Evolutionary conservation across 2,329 filamentous ascomycete genomes (phyloP).

Genomic region (Erysiphe pulchra): DNA sequence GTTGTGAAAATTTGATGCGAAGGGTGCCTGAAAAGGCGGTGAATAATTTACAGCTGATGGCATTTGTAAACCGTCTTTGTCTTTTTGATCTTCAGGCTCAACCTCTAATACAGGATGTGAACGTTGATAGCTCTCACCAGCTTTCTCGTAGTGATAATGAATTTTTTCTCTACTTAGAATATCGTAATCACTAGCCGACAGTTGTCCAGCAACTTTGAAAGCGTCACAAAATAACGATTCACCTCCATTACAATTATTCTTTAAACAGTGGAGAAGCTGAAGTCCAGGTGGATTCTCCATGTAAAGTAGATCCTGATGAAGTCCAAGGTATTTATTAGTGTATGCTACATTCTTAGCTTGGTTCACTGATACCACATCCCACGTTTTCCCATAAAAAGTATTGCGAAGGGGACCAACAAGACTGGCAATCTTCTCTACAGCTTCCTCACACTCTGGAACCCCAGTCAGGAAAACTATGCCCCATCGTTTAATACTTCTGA

Average conservation of each 20-base stretch:
- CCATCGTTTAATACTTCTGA: constrained; percentile 34
- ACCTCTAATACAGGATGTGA: constrained; percentile 27
- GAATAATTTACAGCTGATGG: constrained; percentile 33
- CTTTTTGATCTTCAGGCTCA: neutral
- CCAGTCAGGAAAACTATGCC: constrained; percentile 56
- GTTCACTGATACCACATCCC: constrained; percentile 65
- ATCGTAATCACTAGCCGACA: constrained; percentile 13
- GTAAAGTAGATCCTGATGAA: constrained; percentile 89
- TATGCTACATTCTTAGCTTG: constrained; percentile 81
- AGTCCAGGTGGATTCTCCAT: constrained; percentile 53
- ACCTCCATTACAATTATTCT: constrained; percentile 55
- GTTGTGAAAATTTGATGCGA: constrained; percentile 3
- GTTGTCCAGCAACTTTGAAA: constrained; percentile 27
- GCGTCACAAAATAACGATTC: constrained; percentile 70
- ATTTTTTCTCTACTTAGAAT: constrained; percentile 15
- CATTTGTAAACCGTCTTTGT: neutral
- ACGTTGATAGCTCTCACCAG: constrained; percentile 34
- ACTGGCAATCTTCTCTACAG: constrained; percentile 40
- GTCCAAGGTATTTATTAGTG: constrained; percentile 53
- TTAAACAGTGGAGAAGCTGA: constrained; percentile 73
- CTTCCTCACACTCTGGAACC: constrained; percentile 40
- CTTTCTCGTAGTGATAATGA: constrained; percentile 40
- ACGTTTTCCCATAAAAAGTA: constrained; percentile 78
- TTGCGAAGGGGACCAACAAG: constrained; percentile 57
- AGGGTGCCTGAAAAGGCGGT: constrained; percentile 47